Conservation (phyloP, 352 stramenopile species). For the Phytophthora parvispora region DNA sequence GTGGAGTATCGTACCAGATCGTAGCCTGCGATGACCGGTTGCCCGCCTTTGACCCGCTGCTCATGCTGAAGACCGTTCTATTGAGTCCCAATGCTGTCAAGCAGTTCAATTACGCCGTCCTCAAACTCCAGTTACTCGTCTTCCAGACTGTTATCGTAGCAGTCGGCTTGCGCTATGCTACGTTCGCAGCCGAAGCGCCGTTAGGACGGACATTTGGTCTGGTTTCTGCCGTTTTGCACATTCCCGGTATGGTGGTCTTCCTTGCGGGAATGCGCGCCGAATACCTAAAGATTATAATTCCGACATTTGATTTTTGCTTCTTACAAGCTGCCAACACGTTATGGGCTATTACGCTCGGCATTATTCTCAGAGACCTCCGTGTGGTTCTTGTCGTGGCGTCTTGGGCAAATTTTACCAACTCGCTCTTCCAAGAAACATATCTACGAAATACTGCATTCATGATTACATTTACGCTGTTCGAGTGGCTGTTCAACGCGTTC, state of each 20-base stretch:
- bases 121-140: not conserved
- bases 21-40: constrained; percentile 7
- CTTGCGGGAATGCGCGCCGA: constrained; percentile 11
- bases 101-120: constrained; percentile 6
- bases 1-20: constrained; percentile 11
- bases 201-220: constrained; percentile 13
- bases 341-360: constrained; percentile 10
- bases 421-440: constrained; percentile 23
- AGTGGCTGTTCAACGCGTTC: constrained; percentile 10
- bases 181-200: constrained; percentile 4
- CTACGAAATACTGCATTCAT: constrained; percentile 12
- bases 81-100: constrained; percentile 16
- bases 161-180: constrained; percentile 10
- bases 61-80: constrained; percentile 12
- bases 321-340: constrained; percentile 15
- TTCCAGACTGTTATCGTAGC: not conserved
- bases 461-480: not conserved
- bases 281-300: constrained; percentile 21
- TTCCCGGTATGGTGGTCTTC: constrained; percentile 15
- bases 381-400: constrained; percentile 7
- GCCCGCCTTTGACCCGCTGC: constrained; percentile 14
- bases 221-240: constrained; percentile 10
- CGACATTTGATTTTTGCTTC: constrained; percentile 32
- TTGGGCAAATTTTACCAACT: constrained; percentile 18
- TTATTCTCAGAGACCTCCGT: constrained; percentile 4